Evolutionary conservation across 1,284 basidiomycete genomes (phyloP), one percentile per base, ranked within the genome.

Genomic region (Peniophora sp.): DNA sequence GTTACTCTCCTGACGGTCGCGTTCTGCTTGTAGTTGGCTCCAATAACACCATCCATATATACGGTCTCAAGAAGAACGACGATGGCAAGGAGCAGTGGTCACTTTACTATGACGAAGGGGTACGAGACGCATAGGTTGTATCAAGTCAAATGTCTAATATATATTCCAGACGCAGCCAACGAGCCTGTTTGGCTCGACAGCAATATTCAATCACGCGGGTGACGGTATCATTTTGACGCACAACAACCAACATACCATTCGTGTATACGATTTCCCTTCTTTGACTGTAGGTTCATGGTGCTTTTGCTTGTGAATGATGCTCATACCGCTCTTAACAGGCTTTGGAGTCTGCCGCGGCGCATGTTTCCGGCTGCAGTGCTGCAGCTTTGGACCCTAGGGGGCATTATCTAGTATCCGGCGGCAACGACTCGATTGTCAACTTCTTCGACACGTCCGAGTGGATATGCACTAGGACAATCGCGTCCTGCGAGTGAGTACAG

Each of bases 361-460:
- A 90, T 61, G 83, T 89, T 10, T 81, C 82, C 14, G 85, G 85
- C n/a, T 87, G 84, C 56, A 68, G 79, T 14, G 82, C 85, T 6
- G 72, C 85, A 35, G 85, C 85, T 2, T 65, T 89, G 35, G 87
- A 89, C 65, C 87, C 87, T 19, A 74, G 87, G 38, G 87, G 85
- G 11, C 58, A 85, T 80, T 89, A 89, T 58, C 72, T 90, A 32
- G 85, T 85, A 2, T 85, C 86, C 0, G 88, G 85, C 35, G 87
- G 88, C 14, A 72, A 78, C 50, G 88, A 90, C 61, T 86, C 85
- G 2, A 89, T 90, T 53, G 80, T 91, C 46, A 86, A 89, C 59
- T 68, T 89, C 59, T 88, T 89, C 60, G 86, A 89, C 61, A 60
- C 82, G 50, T 70, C 71, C n/a, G 85, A 89, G 52, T 89, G 85